Base-by-base conservation (phyloP, 1,139 yeast genomes). In the Arxiozyma telluris region DNA sequence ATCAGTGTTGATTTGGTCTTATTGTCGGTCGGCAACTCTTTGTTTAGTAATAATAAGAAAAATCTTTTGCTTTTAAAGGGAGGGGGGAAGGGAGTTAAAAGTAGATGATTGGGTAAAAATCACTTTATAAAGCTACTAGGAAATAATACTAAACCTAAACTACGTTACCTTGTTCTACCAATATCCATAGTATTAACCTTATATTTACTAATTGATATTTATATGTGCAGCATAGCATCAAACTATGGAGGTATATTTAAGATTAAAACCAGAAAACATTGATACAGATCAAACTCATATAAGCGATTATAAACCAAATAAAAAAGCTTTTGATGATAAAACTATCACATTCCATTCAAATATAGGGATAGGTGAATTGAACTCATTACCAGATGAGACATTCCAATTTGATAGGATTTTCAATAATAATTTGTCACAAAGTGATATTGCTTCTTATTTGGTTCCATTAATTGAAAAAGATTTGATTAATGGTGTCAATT, bases 321-420 rank as follows among this genome's bases (percentile, higher is more conserved):
- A 34, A 15, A 45, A 47, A 30, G 11, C 44, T 6, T 42, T 22
- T 30, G 22, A 21, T 7, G 46, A 48, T 15, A 47, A 45, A 27
- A 43, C 50, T 7, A 30, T 52, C 1, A 41, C 50, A 38, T 44
- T 50, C 45, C 48, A 47, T 41, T 41, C 49, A 17, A 49, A 30
- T 47, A 69, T 51, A 79, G 74, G 18, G 56, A 63, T 34, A 55
- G 70, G 18, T 69, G 27, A 45, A 49, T 42, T 48, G 49, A 47
- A 48, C 21, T 49, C 53, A 25, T 47, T 25, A 8, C 50, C 50
- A 21, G 41, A 54, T 1, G 50, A 72, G 11, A 67, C 71, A 1
- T 88, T 83, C 62, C 76, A 83, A 0, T 88, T 82, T 67, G 96
- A 90, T 67, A 70, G 80, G 45, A 83, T 87, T 1, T 87, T 87